Base-by-base conservation (phyloP, 2,329 filamentous ascomycete genomes). In the Trichoderma lentiforme region DNA sequence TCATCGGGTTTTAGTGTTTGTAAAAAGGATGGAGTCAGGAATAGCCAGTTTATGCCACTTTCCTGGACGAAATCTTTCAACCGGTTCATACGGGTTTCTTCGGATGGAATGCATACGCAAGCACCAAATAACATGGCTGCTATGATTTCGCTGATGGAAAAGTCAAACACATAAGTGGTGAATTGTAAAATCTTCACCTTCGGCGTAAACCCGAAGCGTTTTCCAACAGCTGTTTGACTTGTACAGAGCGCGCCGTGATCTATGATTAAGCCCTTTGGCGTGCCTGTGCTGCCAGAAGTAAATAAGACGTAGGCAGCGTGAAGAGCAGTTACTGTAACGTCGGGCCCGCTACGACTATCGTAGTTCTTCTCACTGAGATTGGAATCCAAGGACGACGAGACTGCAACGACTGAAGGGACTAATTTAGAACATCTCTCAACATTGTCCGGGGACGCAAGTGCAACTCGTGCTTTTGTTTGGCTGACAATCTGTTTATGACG, bases 21-120 rank as follows among this genome's bases (percentile, higher is more conserved):
- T 18, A 72, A 71, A 12, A 75, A 66, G 0, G 74, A 74, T 1
- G 74, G 73, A 11, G 74, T 76, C 1, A 75, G 64, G 21, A 62
- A 62, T 26, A 62, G 21, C 60, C 60, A 62, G 1, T 15, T 62
- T 15, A 62, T 62, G 21, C 2, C 34, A 14, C 14, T 62, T 18
- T 62, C 60, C 9, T 39, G 24, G 21, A 62, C 5, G 4, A 26
- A 62, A 3, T 39, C 21, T 36, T 62, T 62, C 21, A 62, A 15
- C 7, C 60, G 24, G 14, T 62, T 62, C 34, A 62, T 62, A 3
- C 60, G 60, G 8, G 32, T 36, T 18, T 39, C 60, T 26, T 62
- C 60, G 0, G 60, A 62, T 3, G 60, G 60, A 26, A 62, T 62
- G 21, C 60, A 62, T 9, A 62, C 60, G 34, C 60, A 62, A 18